Evolutionary conservation across 257 asterid genomes (phyloP).

Genomic region (Scutellaria baicalensis): DNA sequence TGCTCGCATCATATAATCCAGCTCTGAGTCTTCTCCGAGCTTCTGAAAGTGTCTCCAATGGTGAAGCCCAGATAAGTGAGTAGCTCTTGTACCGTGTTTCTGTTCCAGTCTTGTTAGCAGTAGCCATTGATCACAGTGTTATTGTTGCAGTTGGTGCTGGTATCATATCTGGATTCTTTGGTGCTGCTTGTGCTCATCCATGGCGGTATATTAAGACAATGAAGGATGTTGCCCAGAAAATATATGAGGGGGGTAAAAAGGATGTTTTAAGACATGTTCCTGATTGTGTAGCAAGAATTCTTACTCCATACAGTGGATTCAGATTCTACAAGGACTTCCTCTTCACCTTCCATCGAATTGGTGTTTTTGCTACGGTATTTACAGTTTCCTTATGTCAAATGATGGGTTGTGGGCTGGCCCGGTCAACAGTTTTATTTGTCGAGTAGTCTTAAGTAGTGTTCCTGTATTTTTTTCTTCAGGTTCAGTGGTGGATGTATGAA

Average conservation of each 20-base stretch:
- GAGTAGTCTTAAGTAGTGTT: no score
- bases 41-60: not conserved
- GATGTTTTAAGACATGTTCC: not conserved
- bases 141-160: not conserved
- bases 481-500: slow-evolving; percentile 3
- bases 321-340: not conserved
- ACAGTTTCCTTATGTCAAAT: not conserved
- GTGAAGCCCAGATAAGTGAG: not conserved
- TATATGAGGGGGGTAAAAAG: not conserved
- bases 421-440: no score
- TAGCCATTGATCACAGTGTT: no score
- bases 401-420: not conserved
- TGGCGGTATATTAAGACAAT: not conserved
- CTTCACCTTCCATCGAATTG: not conserved
- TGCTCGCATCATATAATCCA: not conserved
- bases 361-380: not conserved
- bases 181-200: not conserved
- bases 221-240: not conserved
- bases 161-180: slow-evolving; percentile 7
- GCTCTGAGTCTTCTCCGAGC: not conserved
- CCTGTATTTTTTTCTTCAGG: not conserved
- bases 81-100: not conserved
- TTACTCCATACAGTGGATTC: not conserved
- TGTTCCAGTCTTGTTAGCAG: no score
- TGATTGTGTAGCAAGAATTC: not conserved